Evolutionary conservation across 2,329 filamentous ascomycete genomes (phyloP), one percentile per base, ranked within the genome.

Genomic region (Xylariaceae sp.): DNA sequence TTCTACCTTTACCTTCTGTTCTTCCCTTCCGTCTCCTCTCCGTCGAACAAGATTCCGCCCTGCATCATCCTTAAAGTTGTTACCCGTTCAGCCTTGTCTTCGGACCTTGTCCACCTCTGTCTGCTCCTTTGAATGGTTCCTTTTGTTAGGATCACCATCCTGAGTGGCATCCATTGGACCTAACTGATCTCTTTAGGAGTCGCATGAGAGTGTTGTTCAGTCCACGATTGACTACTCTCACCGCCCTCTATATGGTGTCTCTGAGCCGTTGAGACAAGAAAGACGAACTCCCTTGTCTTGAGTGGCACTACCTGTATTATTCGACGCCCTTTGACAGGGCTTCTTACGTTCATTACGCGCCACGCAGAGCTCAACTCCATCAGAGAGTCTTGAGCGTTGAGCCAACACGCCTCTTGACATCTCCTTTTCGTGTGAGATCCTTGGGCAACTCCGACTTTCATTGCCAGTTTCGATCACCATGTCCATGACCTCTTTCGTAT

Each of bases 261-360:
- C 37, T 17, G 42, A 52, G 48, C 23, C 53, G 8, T 42, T 56
- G 18, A 51, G 54, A 37, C 37, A 51, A 23, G 17, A 51, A 56
- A 53, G 35, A 44, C 42, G 37, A 37, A 52, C 53, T 18, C 17
- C 23, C 30, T 51, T n/a, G 55, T 47, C 30, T 35, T 34, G 34
- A 55, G 44, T 42, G 48, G 57, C 34, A 59, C 30, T 52, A n/a
- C 17, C 37, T 51, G 13, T 17, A 50, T 10, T 30, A 50, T 13
- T 30, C 62, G 70, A 69, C 69, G 67, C 74, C 63, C 73, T 74
- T 75, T 71, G 72, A 75, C 55, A 74, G 71, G 73, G 68, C 67
- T 70, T 69, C 63, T 63, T 63, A 68, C 73, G 66, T 66, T 73
- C 72, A 65, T 71, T 71, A 51, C 34, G 3, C 50, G 30, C 53